Evolutionary conservation across 176 grass and related monocot species (phyloP).

Genomic region (Thalia dealbata): DNA sequence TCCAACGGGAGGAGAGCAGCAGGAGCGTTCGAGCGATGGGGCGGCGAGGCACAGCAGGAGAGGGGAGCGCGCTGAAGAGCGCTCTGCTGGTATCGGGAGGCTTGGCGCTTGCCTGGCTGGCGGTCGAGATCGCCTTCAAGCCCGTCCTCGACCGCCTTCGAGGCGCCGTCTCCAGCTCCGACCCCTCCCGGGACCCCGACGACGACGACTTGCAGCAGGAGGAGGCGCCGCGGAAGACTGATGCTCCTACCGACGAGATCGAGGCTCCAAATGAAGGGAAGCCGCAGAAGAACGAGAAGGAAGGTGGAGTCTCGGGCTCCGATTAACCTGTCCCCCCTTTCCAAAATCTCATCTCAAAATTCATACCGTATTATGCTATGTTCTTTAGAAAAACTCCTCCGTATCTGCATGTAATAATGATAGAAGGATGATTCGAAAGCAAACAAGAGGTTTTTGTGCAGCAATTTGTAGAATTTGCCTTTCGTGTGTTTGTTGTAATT

Average conservation of each 20-base stretch:
- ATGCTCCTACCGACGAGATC: neutral
- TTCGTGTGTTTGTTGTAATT: neutral
- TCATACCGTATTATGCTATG: neutral
- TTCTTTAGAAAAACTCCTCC: neutral
- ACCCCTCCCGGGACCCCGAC: conserved; percentile 45
- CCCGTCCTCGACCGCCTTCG: conserved; percentile 72
- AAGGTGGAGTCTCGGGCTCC: neutral
- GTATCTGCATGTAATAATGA: neutral
- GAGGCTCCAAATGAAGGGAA: neutral
- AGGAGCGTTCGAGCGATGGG: conserved; percentile 40
- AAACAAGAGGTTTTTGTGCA: too few species aligned
- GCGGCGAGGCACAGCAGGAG: conserved; percentile 26
- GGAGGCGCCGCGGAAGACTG: neutral
- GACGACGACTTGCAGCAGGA: conserved; percentile 16
- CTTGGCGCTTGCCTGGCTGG: conserved; percentile 61
- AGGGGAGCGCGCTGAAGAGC: conserved; percentile 62
- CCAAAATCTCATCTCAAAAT: too few species aligned
- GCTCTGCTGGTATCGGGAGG: conserved; percentile 64
- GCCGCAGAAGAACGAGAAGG: neutral
- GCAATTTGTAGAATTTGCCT: too few species aligned
- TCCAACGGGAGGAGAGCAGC: neutral
- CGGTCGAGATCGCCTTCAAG: conserved; percentile 78
- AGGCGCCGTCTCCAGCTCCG: conserved; percentile 39
- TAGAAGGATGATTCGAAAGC: neutral
- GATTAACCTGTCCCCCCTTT: neutral